Evolutionary conservation across 768 basidiomycete species (phyloP), one percentile per base, ranked within the genome.

Genomic region (Leccinellum luteum): DNA sequence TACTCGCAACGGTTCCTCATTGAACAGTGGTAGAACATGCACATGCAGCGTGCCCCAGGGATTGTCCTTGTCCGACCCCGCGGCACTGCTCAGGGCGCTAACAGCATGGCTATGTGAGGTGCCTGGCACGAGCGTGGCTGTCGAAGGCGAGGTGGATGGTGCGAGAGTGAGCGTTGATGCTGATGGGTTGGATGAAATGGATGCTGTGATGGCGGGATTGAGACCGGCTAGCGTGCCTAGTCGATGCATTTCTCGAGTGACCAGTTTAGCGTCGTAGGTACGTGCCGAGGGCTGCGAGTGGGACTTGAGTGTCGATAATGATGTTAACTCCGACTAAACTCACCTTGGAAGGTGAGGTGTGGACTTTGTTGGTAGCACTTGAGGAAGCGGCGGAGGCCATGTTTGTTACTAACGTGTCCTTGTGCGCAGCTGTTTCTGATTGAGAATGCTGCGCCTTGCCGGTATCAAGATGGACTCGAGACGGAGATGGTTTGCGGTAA

Each of bases 11-110:
- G 89, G 87, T 66, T 94, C 91, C 34, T 93, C 90, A 52, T 95
- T 95, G 77, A 98, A 98, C 4, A 96, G 73, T 1, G 94, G 94
- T 3, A 98, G 76, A 32, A 97, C 88, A 69, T 92, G 86, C 31
- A 95, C 85, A 71, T 94, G 91, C 21, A 98, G 74, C 23, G 85
- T 76, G 50, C 85, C 83, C 93, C 93, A 96, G 12, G 94, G 90
- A 63, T 76, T 78, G 47, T 92, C 90, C 10, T 79, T 74, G 3
- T 79, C 76, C 1, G 78, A 71, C 12, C 75, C 73, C 1, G 77
- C 52, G 17, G 58, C 30, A 50, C 62, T 32, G 48, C 62, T 50
- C 31, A 68, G 13, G 25, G 66, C 19, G 28, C 56, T 65, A 28
- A 71, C 60, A 12, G 63, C 64, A 48, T 64, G 67, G 52, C 50